Evolutionary conservation across 176 grass and related monocot species (phyloP), one percentile per base, ranked within the genome.

Genomic region (Carex littledalei): DNA sequence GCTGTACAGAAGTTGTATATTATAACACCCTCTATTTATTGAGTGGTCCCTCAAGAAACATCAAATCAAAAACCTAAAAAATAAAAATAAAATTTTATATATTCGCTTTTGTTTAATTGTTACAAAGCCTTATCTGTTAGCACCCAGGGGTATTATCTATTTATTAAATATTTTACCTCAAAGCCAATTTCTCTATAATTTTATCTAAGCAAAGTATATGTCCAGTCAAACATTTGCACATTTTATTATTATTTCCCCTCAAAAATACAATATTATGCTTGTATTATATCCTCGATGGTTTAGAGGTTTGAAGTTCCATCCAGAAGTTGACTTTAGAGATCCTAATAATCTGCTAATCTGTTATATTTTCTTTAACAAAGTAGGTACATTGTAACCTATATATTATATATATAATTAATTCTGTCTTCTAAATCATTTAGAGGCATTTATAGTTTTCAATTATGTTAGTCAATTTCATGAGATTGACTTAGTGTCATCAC

Each of bases 1-100:
- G 78, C 37, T 54, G 58, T 66, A 47, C 66, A 32, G 4, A 11
- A 74, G 50, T 89, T 59, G 79, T 81, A 22, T 77, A 24, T 63
- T 63, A 32, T 22, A 63, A 35, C 56, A 24, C 6, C 79, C 60
- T 81, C n/a, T 63, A 81, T 63, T 39, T 53, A 57, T 67, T 67
- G 11, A 71, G 7, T 71, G 69, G 52, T 85, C 67, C 55, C 20
- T 16, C 34, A 26, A 85, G 47, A 85, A 59, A 41, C 13, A 16
- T 55, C 22, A 74, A 84, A 50, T 39, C 16, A 74, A 43, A 70
- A 37, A 70, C 34, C 35, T 12, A 9, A 70, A 70, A 9, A 70
- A 9, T 70, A 0, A 65, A 43, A 73, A 60, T 39, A 2, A 5
- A 83, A 53, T 17, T 17, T 43, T 71, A 5, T 68, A 58, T 79